phyloP scores from a whole-genome alignment of 2,329 filamentous ascomycete species.

The Colletotrichum tropicicola region DNA sequence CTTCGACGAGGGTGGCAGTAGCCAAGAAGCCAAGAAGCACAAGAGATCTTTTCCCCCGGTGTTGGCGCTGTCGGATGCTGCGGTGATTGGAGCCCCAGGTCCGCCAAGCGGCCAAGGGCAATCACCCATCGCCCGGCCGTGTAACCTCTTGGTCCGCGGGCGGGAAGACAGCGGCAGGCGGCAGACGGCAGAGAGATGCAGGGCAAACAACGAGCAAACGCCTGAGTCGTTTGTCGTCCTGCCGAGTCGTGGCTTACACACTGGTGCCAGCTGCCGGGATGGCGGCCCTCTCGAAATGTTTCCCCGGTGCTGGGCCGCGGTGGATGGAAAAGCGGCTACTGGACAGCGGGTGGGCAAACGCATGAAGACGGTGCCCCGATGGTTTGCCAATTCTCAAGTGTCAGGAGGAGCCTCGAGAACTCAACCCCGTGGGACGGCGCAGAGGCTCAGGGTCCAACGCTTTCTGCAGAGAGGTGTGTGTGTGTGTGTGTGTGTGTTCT shows the following conservation, averaged over 20 bases:
- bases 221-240: constrained; percentile 3
- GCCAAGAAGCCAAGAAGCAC: constrained; percentile 23
- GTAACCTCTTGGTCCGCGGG: not conserved
- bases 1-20: constrained; percentile 11
- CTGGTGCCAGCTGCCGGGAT: not conserved
- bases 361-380: constrained; percentile 13
- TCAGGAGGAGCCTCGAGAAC: constrained; percentile 16
- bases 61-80: constrained; percentile 6
- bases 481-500: too few species aligned
- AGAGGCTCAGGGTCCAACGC: constrained; percentile 8
- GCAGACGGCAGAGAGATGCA: not conserved
- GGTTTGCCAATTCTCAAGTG: constrained; percentile 11
- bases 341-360: not conserved
- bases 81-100: not conserved
- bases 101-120: constrained; percentile 23
- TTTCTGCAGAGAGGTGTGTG: not conserved
- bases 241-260: constrained; percentile 22
- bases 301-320: constrained; percentile 5
- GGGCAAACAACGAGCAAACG: not conserved
- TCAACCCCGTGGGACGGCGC: constrained; percentile 5
- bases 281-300: constrained; percentile 16
- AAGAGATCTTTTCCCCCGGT: constrained; percentile 19
- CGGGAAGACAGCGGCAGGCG: too few species aligned
- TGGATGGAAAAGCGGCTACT: not conserved
- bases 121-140: not conserved